Evolutionary conservation across 83 land plant species (phyloP), one percentile per base, ranked within the genome.

Genomic region (Picea mariana): DNA sequence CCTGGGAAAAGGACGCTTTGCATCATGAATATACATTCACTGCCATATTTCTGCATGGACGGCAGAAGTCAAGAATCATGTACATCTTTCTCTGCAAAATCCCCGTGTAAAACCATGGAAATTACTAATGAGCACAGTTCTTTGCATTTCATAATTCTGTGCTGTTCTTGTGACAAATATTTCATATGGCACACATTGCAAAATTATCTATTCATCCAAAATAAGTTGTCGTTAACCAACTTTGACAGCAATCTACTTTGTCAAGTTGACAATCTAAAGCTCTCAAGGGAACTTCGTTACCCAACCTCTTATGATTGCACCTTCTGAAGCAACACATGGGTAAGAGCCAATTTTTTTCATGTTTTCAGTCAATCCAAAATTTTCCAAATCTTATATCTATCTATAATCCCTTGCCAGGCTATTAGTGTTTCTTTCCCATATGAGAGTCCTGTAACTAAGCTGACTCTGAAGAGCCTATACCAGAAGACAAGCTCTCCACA

Each of bases 181-280:
- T 71, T 71, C 42, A 9, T 71, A 40, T 9, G 58, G 58, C 52
- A 73, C 77, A 73, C 59, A 73, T 73, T 73, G 58, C 77, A 73
- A 73, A 73, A 47, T 42, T 52, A 73, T n/a, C 58, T 47, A 42
- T 42, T 73, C 77, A 20, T 73, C 77, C 21, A 73, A 71, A 71
- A 71, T 3, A 55, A 18, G 8, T 69, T 69, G 59, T 44, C n/a
- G 58, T 73, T n/a, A 47, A 47, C 77, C 59, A 47, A 73, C 49
- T 47, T 73, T 73, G 58, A 73, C 55, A 73, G 44, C 42, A 73
- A 73, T 73, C 21, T 42, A 69, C 42, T 69, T 69, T 73, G 77
- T 73, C 55, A 73, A 73, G 55, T 73, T 73, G 55, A 73, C 77
- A 73, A 42, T 73, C 44, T 73, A 42, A 73, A 73, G 77, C 75